Conservation (phyloP, 2,329 filamentous ascomycete genomes). For the Talaromyces islandicus region DNA sequence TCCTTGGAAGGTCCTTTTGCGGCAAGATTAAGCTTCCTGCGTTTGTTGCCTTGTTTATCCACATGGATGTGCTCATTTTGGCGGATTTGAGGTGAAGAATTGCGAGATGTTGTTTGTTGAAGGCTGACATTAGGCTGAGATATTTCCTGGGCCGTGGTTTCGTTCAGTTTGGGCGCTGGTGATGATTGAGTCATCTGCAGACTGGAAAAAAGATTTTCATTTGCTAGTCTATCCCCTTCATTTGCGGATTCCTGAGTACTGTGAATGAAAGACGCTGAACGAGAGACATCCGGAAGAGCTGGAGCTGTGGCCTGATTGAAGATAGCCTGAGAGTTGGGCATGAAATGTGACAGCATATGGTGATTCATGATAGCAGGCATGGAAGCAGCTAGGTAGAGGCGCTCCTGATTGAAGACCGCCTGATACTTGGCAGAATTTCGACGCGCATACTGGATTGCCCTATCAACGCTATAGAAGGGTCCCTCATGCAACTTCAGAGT, state of each 20-base stretch:
- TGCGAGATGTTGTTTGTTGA: neutral
- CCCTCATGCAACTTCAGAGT: slow-evolving; percentile 8
- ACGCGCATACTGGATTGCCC: slow-evolving; percentile 7
- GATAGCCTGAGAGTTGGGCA: neutral
- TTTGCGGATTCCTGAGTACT: neutral
- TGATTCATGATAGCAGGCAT: slow-evolving; percentile 6
- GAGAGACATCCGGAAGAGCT: neutral
- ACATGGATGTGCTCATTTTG: slow-evolving; percentile 19
- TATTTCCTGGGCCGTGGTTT: neutral
- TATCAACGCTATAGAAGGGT: slow-evolving; percentile 8
- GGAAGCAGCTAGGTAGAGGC: slow-evolving; percentile 1
- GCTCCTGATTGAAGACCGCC: slow-evolving; percentile 2
- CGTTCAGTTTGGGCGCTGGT: slow-evolving; percentile 3
- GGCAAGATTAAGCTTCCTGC: slow-evolving; percentile 21
- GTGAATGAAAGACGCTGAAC: neutral
- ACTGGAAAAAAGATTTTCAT: neutral
- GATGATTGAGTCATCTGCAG: slow-evolving; percentile 1
- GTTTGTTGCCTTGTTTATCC: slow-evolving; percentile 23
- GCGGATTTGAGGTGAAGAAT: slow-evolving; percentile 8
- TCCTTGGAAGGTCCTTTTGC: neutral
- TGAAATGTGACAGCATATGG: slow-evolving; percentile 1
- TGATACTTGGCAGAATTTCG: slow-evolving; percentile 7
- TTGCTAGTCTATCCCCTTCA: neutral
- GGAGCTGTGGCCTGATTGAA: neutral
- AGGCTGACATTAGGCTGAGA: slow-evolving; percentile 39